These are phyloP conservation scores for Aspergillus fructus DNA, from an alignment of 2,329 filamentous ascomycete species.

Conservation along the genomic window DNA sequence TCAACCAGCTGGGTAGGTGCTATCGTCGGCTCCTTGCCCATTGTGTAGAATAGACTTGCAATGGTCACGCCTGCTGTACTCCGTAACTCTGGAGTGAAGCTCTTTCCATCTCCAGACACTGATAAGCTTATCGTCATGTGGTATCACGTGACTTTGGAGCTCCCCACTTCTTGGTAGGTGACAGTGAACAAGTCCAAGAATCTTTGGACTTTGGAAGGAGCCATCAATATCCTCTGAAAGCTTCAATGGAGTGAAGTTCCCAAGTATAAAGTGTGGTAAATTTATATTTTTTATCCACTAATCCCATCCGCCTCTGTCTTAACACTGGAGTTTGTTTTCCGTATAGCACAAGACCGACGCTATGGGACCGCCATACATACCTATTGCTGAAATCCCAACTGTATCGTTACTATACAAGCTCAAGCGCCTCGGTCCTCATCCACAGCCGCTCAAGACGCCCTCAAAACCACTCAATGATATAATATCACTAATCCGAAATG, in stretches of 20 bases:
- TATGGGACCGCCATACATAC: conserved; percentile 22
- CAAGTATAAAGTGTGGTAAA: background rate
- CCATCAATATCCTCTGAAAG: background rate
- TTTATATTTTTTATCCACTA: background rate
- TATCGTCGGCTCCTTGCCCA: too few species aligned
- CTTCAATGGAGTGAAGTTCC: background rate
- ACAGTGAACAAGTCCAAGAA: too few species aligned
- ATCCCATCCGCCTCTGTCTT: background rate
- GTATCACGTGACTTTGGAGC: background rate
- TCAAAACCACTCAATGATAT: conserved; percentile 51
- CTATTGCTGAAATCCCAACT: conserved; percentile 40
- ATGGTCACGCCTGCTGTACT: too few species aligned
- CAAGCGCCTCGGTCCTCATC: conserved; percentile 47
- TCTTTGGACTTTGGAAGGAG: too few species aligned
- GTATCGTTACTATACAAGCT: conserved; percentile 64
- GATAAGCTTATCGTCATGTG: background rate
- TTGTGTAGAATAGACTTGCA: too few species aligned
- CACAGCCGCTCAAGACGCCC: conserved; percentile 32
- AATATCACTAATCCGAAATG: conserved; percentile 69
- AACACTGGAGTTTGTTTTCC: background rate
- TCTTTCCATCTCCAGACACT: too few species aligned
- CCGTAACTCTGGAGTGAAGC: background rate
- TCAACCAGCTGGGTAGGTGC: background rate
- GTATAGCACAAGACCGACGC: background rate
- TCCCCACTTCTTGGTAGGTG: background rate